phyloP scores from a whole-genome alignment of 768 basidiomycete species.

The Pleurotus cornucopiae region DNA sequence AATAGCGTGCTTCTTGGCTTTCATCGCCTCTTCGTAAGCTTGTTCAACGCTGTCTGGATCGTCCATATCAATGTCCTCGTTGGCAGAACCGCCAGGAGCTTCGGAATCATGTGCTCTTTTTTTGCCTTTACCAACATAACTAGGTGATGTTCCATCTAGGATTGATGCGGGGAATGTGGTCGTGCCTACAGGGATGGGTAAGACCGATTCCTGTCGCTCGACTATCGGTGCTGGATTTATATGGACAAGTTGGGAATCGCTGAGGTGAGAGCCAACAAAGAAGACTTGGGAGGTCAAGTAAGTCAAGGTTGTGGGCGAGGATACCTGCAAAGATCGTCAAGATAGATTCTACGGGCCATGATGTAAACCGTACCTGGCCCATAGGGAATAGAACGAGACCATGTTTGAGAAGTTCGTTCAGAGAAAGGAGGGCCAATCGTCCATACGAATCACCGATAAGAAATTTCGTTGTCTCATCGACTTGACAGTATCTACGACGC shows the following conservation, averaged over 20 bases:
- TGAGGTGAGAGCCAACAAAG: slow-evolving; percentile 79
- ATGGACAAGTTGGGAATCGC: slow-evolving; percentile 74
- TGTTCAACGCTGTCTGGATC: slow-evolving; percentile 14
- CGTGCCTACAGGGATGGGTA: slow-evolving; percentile 50
- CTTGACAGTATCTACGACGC: slow-evolving; percentile 41
- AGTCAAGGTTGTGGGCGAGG: slow-evolving; percentile 66
- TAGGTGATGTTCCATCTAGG: slow-evolving; percentile 19
- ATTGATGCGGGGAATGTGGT: slow-evolving; percentile 32
- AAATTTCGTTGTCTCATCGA: slow-evolving; percentile 44
- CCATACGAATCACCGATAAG: slow-evolving; percentile 73
- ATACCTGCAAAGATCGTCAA: slow-evolving; percentile 41
- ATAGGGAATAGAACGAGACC: slow-evolving; percentile 58
- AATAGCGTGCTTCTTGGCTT: background rate
- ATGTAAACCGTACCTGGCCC: slow-evolving; percentile 54
- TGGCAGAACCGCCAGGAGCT: slow-evolving; percentile 12
- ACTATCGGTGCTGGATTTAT: slow-evolving; percentile 48
- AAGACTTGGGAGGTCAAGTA: slow-evolving; percentile 67
- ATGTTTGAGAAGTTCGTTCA: slow-evolving; percentile 38
- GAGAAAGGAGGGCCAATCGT: slow-evolving; percentile 58
- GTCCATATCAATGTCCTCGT: slow-evolving; percentile 26
- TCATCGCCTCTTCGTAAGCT: background rate
- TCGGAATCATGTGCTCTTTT: slow-evolving; percentile 28
- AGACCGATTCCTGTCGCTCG: slow-evolving; percentile 32
- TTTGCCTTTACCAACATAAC: slow-evolving; percentile 33
- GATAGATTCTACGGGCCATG: background rate